phyloP scores from a whole-genome alignment of 1,139 yeast species.

The Zygosaccharomyces pseudobailii region DNA sequence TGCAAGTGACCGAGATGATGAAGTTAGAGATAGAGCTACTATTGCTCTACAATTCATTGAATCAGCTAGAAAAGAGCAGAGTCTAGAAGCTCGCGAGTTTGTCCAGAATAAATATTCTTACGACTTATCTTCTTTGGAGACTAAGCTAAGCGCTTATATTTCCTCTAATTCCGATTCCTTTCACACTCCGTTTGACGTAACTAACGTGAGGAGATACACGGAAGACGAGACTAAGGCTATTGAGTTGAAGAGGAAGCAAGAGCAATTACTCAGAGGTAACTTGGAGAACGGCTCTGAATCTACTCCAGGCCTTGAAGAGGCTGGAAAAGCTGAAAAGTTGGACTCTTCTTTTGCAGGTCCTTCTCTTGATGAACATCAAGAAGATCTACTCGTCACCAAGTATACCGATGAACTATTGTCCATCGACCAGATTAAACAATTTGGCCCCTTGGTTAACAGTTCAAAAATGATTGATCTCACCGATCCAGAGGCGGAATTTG shows the following conservation, averaged over 20 bases:
- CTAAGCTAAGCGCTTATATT: conserved; percentile 68
- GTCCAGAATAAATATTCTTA: conserved; percentile 65
- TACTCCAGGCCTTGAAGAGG: conserved; percentile 12
- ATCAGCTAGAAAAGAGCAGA: conserved; percentile 41
- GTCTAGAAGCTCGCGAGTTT: conserved; percentile 40
- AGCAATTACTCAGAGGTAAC: conserved; percentile 33
- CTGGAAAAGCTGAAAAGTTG: conserved; percentile 15
- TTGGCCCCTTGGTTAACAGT: conserved; percentile 73
- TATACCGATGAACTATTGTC: conserved; percentile 62
- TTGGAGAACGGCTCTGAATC: conserved; percentile 16
- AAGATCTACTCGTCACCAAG: conserved; percentile 48
- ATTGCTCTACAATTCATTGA: conserved; percentile 68
- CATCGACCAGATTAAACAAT: conserved; percentile 59
- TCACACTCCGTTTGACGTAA: conserved; percentile 62
- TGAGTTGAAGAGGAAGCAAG: conserved; percentile 41
- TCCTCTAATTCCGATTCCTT: conserved; percentile 58
- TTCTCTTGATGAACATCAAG: conserved; percentile 26
- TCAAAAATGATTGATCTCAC: conserved; percentile 69
- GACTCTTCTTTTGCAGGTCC: conserved; percentile 26
- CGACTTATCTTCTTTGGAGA: conserved; percentile 74
- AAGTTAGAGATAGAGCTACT: conserved; percentile 97
- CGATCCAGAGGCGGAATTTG: conserved; percentile 90
- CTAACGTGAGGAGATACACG: conserved; percentile 48
- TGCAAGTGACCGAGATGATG: conserved; percentile 81
- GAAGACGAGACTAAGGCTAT: conserved; percentile 52